These are phyloP conservation scores for Erysimum pusillum DNA, from an alignment of 441 rosid species.

Conservation along the genomic window DNA sequence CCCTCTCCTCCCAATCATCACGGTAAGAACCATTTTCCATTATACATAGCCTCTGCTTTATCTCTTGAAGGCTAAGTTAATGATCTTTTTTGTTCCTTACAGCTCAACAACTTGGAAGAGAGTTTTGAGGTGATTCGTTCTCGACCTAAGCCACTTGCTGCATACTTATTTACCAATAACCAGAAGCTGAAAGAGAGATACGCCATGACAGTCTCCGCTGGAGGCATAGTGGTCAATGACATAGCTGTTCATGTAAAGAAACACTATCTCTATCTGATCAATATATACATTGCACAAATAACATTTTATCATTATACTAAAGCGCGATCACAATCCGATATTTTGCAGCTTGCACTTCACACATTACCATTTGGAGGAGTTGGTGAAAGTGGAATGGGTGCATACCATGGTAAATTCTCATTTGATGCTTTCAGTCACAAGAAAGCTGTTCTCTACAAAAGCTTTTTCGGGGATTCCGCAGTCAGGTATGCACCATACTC, in stretches of 20 bases:
- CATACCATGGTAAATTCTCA: conserved; percentile 74
- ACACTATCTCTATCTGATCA: not conserved
- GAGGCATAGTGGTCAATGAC: conserved; percentile 87
- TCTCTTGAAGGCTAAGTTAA: conserved; percentile 8
- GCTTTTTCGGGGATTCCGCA: conserved; percentile 58
- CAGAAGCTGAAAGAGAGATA: conserved; percentile 71
- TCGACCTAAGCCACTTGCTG: conserved; percentile 88
- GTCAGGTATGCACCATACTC: conserved; percentile 74
- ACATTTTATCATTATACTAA: not conserved
- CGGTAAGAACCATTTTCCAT: conserved; percentile 46
- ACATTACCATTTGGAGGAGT: conserved; percentile 78
- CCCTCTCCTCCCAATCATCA: conserved; percentile 69
- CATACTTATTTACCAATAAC: conserved; percentile 79
- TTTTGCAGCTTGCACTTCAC: conserved; percentile 60
- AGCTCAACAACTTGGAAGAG: conserved; percentile 73
- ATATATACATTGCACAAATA: not conserved
- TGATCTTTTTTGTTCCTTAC: conserved; percentile 1
- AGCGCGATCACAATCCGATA: not conserved
- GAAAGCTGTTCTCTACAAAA: conserved; percentile 66
- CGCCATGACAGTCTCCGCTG: conserved; percentile 70
- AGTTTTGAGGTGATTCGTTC: conserved; percentile 66
- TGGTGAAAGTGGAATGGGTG: conserved; percentile 84
- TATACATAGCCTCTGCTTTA: not conserved
- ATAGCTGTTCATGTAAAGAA: conserved; percentile 70
- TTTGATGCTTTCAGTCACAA: conserved; percentile 77